Conservation (phyloP, 192 early-diverging fungal genomes). For the Linnemannia zychae region DNA sequence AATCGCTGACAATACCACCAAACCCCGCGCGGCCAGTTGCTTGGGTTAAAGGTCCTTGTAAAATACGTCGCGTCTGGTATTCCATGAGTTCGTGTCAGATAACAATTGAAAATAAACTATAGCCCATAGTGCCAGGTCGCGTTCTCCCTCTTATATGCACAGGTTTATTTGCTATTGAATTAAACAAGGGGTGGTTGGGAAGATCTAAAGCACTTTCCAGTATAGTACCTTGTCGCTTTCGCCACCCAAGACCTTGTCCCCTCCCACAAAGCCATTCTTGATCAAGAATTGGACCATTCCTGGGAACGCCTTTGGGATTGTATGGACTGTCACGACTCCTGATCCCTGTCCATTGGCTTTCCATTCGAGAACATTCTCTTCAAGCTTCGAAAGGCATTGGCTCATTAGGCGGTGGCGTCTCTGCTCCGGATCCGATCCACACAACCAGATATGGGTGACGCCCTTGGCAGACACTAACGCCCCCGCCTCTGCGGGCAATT, state of each 20-base stretch:
- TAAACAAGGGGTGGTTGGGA: neutral
- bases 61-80: neutral
- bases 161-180: neutral
- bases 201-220: slow-evolving; percentile 25
- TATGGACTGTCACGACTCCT: slow-evolving; percentile 39
- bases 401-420: slow-evolving; percentile 37
- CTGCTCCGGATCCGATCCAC: slow-evolving; percentile 46
- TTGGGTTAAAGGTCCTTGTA: neutral
- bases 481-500: slow-evolving; percentile 13
- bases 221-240: slow-evolving; percentile 41
- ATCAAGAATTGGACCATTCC: slow-evolving; percentile 51
- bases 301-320: slow-evolving; percentile 44
- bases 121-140: neutral
- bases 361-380: slow-evolving; percentile 38
- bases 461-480: slow-evolving; percentile 17
- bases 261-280: slow-evolving; percentile 46
- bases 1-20: neutral
- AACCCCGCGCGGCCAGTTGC: neutral
- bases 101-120: neutral
- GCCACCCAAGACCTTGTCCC: slow-evolving; percentile 28
- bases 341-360: slow-evolving; percentile 43
- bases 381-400: slow-evolving; percentile 26
- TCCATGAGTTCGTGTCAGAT: neutral
- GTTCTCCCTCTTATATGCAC: neutral
- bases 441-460: slow-evolving; percentile 53